Evolutionary conservation across 805 yeast genomes (phyloP).

Genomic region (Lipomyces yamanashiensis): DNA sequence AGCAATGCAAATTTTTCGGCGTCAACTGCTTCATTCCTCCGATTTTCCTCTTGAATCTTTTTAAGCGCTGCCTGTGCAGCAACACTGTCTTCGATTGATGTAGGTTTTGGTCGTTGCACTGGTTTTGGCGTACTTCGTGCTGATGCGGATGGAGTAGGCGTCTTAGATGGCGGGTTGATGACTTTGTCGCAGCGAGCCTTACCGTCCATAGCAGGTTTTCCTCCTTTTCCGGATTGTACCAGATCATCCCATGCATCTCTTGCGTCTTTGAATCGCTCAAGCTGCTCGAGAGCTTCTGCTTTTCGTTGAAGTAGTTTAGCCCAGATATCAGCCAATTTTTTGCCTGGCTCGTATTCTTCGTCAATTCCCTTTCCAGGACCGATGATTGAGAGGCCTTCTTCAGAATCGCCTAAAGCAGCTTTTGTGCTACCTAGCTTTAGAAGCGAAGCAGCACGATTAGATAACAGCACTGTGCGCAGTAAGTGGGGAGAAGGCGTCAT

Average conservation of each 20-base stretch:
- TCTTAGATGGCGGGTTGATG: slow-evolving; percentile 58
- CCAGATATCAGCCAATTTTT: slow-evolving; percentile 71
- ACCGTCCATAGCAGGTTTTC: slow-evolving; percentile 72
- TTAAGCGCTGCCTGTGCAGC: slow-evolving; percentile 54
- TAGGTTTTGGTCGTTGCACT: slow-evolving; percentile 10
- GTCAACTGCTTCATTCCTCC: slow-evolving; percentile 55
- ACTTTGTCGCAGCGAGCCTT: slow-evolving; percentile 75
- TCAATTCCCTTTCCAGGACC: slow-evolving; percentile 48
- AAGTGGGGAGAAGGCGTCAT: slow-evolving; percentile 68
- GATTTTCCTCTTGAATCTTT: slow-evolving; percentile 56
- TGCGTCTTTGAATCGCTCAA: slow-evolving; percentile 72
- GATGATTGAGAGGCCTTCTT: slow-evolving; percentile 53
- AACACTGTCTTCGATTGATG: slow-evolving; percentile 24
- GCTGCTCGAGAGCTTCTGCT: slow-evolving; percentile 84
- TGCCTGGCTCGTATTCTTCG: slow-evolving; percentile 55
- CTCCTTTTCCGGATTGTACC: slow-evolving; percentile 69
- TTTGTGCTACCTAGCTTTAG: slow-evolving; percentile 73
- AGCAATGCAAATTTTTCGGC: slow-evolving; percentile 63
- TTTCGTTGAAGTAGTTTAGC: slow-evolving; percentile 66
- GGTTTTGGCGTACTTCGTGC: slow-evolving; percentile 17
- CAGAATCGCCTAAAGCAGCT: slow-evolving; percentile 53
- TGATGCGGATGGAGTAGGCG: slow-evolving; percentile 39
- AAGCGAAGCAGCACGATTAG: slow-evolving; percentile 74
- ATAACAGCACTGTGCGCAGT: slow-evolving; percentile 65
- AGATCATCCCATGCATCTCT: slow-evolving; percentile 63